phyloP scores from a whole-genome alignment of 495 filamentous ascomycete genomes.

The Daldinia grandis region DNA sequence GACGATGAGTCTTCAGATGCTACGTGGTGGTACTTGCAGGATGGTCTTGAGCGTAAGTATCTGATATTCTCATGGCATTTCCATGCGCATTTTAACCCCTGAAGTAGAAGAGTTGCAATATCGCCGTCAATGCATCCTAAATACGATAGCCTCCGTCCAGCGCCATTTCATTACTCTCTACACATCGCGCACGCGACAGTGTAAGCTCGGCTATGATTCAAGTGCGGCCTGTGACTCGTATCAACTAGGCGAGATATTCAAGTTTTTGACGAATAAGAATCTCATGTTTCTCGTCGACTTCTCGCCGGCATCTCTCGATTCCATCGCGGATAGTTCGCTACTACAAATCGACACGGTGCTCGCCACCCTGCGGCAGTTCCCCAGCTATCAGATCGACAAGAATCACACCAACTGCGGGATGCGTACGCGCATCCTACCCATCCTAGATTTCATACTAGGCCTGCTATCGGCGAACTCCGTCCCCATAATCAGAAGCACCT shows the following conservation, averaged over 20 bases:
- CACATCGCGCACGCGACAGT: conserved; percentile 68
- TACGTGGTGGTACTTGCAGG: conserved; percentile 78
- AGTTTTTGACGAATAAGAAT: conserved; percentile 72
- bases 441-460: conserved; percentile 71
- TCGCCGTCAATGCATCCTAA: conserved; percentile 73
- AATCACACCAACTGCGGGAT: conserved; percentile 82
- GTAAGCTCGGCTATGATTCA: conserved; percentile 78
- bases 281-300: conserved; percentile 60
- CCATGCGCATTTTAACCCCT: conserved; percentile 25
- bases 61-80: neutral
- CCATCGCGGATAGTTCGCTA: conserved; percentile 44
- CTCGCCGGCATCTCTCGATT: conserved; percentile 45
- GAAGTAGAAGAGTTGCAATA: conserved; percentile 72
- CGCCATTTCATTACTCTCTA: conserved; percentile 76
- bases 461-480: conserved; percentile 55
- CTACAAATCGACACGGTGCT: conserved; percentile 50
- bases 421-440: conserved; percentile 69
- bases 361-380: conserved; percentile 57
- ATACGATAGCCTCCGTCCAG: conserved; percentile 79
- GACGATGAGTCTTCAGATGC: conserved; percentile 49
- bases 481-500: conserved; percentile 55
- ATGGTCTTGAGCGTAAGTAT: conserved; percentile 73
- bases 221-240: conserved; percentile 82
- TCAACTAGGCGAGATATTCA: conserved; percentile 85
- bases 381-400: conserved; percentile 80